Percentiles rank a stretch among this genome's conserved stretches.
These are phyloP conservation scores for Microdochium paspali DNA, from an alignment of 2,329 filamentous ascomycete genomes.

Conservation along the genomic window DNA sequence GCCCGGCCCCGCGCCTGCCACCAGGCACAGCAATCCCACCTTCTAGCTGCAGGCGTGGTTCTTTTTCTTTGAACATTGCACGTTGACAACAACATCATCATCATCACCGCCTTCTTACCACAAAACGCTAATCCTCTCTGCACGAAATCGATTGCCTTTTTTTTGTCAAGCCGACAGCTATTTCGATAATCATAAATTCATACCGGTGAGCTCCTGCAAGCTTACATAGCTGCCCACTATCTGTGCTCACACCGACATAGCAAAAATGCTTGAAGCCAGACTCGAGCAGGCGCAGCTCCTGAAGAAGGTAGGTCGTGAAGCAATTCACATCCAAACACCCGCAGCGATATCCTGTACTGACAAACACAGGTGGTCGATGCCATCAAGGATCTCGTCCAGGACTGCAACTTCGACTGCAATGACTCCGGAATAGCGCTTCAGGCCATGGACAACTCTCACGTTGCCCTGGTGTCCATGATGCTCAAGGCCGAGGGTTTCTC, in stretches of 20 bases:
- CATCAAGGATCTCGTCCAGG: constrained; percentile 98
- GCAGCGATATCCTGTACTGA: constrained; percentile 11
- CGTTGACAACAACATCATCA: no score
- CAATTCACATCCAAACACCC: background rate
- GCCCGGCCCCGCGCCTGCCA: no score
- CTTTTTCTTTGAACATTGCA: no score
- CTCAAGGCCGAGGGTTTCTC: constrained; percentile 92
- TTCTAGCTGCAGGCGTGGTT: no score
- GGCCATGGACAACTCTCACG: constrained; percentile 99
- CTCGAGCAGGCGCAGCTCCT: constrained; percentile 87
- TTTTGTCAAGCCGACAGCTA: no score
- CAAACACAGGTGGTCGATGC: constrained; percentile 80
- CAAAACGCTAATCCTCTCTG: no score
- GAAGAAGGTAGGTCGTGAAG: constrained; percentile 64
- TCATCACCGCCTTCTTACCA: no score
- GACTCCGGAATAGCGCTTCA: constrained; percentile 96
- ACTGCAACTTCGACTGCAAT: constrained; percentile 99
- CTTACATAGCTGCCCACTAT: background rate
- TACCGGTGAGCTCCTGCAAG: background rate
- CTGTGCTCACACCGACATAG: background rate
- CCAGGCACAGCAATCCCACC: no score
- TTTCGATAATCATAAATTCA: background rate
- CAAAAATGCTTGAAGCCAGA: constrained; percentile 87
- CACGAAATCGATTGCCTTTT: no score
- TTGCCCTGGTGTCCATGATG: constrained; percentile 97